Percentiles rank a stretch among this genome's conserved stretches.
phyloP scores from a whole-genome alignment of 768 basidiomycete species.

The Solioccasus polychromus region DNA sequence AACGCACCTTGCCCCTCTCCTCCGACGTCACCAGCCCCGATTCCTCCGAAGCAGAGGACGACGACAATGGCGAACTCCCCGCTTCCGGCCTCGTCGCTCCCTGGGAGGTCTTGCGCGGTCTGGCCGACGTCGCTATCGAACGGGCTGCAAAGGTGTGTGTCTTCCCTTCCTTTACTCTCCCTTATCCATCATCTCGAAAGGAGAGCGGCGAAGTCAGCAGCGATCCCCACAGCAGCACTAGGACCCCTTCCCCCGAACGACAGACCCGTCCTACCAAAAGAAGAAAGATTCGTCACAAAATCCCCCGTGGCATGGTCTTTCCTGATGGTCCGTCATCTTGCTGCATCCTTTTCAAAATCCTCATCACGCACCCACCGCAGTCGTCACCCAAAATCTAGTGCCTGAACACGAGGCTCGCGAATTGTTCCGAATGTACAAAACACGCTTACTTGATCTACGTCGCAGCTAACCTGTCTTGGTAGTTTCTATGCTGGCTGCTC shows the following conservation, averaged over 20 bases:
- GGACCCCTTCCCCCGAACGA: slow-evolving; percentile 71
- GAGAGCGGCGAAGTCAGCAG: slow-evolving; percentile 72
- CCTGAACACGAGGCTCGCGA: slow-evolving; percentile 81
- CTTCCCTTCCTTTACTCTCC: neutral
- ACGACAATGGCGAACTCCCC: slow-evolving; percentile 76
- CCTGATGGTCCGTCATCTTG: slow-evolving; percentile 60
- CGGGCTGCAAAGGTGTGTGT: slow-evolving; percentile 70
- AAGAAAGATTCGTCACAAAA: slow-evolving; percentile 66
- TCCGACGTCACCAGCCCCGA: slow-evolving; percentile 76
- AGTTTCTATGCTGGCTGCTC: slow-evolving; percentile 95
- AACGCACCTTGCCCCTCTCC: slow-evolving; percentile 57
- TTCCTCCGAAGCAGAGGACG: slow-evolving; percentile 83
- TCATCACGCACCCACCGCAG: slow-evolving; percentile 38
- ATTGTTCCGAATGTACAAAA: slow-evolving; percentile 74
- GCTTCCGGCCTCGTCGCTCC: slow-evolving; percentile 81
- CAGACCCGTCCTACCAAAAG: slow-evolving; percentile 68
- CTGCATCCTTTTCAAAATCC: neutral
- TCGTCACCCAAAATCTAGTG: slow-evolving; percentile 82
- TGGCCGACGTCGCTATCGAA: slow-evolving; percentile 80
- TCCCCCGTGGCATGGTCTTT: slow-evolving; percentile 57
- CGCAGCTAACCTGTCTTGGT: slow-evolving; percentile 8
- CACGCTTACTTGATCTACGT: slow-evolving; percentile 3
- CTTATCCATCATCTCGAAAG: slow-evolving; percentile 38
- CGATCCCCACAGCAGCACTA: slow-evolving; percentile 70
- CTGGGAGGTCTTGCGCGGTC: slow-evolving; percentile 78